phyloP scores from a whole-genome alignment of 208 protist genomes.

The Leishmania guyanensis region DNA sequence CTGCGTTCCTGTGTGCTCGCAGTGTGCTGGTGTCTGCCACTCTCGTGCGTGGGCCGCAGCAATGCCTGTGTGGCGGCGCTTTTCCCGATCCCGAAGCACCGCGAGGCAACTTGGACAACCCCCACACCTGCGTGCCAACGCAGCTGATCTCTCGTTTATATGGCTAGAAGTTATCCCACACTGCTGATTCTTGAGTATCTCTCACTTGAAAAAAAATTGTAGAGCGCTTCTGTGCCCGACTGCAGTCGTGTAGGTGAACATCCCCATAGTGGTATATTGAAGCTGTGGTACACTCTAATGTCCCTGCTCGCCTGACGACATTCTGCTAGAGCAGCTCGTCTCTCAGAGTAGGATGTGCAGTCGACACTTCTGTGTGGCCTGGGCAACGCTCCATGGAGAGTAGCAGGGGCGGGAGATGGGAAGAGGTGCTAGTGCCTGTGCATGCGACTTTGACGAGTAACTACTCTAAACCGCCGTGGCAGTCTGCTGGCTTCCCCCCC shows the following conservation, averaged over 20 bases:
- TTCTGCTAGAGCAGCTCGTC: background rate
- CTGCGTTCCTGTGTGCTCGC: background rate
- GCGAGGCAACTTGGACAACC: conserved; percentile 13
- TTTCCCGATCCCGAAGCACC: conserved; percentile 24
- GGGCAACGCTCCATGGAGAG: background rate
- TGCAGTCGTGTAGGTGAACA: background rate
- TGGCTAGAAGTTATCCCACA: background rate
- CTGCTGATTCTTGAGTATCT: background rate
- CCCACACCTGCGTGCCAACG: conserved; percentile 22
- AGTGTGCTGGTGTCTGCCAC: conserved; percentile 1
- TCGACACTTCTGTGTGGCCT: background rate
- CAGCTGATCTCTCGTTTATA: conserved; percentile 27
- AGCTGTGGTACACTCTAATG: background rate
- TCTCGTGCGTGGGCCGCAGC: conserved; percentile 25
- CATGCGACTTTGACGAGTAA: background rate
- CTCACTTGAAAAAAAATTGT: background rate
- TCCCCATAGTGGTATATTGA: background rate
- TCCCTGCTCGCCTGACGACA: background rate
- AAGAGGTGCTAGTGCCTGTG: background rate
- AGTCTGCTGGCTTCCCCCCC: background rate
- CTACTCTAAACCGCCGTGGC: background rate
- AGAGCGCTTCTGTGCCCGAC: background rate
- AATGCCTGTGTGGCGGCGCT: conserved; percentile 32
- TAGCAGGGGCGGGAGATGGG: background rate
- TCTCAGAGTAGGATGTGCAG: background rate